phyloP scores from a whole-genome alignment of 164 flowering plant genomes.

The Protea cynaroides region DNA sequence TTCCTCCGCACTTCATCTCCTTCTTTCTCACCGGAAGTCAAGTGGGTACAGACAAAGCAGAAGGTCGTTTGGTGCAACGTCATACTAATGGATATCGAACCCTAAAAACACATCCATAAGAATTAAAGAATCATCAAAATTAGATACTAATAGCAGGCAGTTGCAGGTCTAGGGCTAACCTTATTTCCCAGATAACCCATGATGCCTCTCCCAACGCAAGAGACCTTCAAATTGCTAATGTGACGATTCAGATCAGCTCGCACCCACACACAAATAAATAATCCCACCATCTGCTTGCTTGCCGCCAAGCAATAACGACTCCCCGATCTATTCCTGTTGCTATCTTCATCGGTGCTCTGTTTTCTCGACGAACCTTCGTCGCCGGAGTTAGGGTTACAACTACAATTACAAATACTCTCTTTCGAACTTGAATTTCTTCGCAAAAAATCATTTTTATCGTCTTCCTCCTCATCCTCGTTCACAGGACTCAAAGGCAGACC shows the following conservation, averaged over 20 bases:
- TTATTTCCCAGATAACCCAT: slow-evolving; percentile 95
- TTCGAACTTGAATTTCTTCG: slow-evolving; percentile 3
- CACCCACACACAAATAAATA: slow-evolving; percentile 79
- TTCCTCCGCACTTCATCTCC: slow-evolving; percentile 72
- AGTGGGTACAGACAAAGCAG: slow-evolving; percentile 83
- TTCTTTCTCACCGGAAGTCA: slow-evolving; percentile 76
- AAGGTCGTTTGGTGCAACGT: slow-evolving; percentile 48
- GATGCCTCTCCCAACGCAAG: slow-evolving; percentile 83
- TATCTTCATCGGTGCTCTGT: background rate
- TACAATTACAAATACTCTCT: background rate
- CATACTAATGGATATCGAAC: slow-evolving; percentile 85
- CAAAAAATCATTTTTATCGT: slow-evolving; percentile 20
- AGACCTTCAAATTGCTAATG: slow-evolving; percentile 55
- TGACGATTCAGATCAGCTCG: slow-evolving; percentile 49
- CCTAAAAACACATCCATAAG: no score
- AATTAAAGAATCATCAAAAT: background rate
- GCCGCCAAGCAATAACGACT: slow-evolving; percentile 46
- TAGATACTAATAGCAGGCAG: no score
- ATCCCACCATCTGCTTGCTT: slow-evolving; percentile 91
- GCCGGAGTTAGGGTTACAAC: slow-evolving; percentile 6
- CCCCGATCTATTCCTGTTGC: background rate
- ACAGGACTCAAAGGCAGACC: slow-evolving; percentile 33
- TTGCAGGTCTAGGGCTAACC: slow-evolving; percentile 26
- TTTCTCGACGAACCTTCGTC: slow-evolving; percentile 19
- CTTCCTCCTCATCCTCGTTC: slow-evolving; percentile 22